These are phyloP conservation scores for Apiotrichum veenhuisii DNA, from an alignment of 1,284 basidiomycete genomes.

Conservation along the genomic window DNA sequence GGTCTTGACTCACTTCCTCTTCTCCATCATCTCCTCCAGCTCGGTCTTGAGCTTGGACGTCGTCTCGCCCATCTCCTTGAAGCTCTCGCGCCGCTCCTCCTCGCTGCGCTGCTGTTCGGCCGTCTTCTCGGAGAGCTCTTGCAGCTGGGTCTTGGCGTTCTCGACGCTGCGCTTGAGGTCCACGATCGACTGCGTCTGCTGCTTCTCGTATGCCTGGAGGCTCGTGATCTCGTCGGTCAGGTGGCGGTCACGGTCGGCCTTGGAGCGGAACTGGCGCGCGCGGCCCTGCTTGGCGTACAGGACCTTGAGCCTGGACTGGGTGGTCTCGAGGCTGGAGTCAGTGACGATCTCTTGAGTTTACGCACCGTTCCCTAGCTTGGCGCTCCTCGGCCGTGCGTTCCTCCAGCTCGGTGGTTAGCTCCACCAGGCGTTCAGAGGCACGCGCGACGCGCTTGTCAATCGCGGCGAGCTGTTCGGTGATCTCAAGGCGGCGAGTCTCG, in stretches of 20 bases:
- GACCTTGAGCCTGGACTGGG: constrained; percentile 63
- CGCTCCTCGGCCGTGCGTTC: constrained; percentile 59
- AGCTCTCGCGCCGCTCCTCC: constrained; percentile 63
- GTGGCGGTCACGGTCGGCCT: constrained; percentile 74
- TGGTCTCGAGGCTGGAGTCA: constrained; percentile 60
- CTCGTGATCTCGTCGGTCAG: constrained; percentile 69
- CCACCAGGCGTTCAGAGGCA: constrained; percentile 62
- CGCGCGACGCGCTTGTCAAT: constrained; percentile 61
- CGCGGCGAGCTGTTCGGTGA: constrained; percentile 63
- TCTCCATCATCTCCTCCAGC: constrained; percentile 68
- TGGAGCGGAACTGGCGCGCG: constrained; percentile 74
- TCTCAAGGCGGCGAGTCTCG: constrained; percentile 52
- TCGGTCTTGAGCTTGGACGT: constrained; percentile 65
- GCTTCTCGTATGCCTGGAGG: constrained; percentile 59
- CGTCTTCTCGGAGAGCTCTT: constrained; percentile 64
- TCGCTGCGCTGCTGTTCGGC: constrained; percentile 60
- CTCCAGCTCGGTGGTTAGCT: constrained; percentile 65
- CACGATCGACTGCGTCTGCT: constrained; percentile 60
- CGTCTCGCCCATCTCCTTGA: constrained; percentile 71
- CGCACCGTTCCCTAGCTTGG: constrained; percentile 59
- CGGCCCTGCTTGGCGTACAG: constrained; percentile 86
- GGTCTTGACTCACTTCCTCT: constrained; percentile 60
- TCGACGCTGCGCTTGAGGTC: constrained; percentile 68
- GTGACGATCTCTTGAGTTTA: background rate
- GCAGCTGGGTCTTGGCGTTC: constrained; percentile 66